Evolutionary conservation across 495 filamentous ascomycete species (phyloP).

Genomic region (Penicillium odoratum): DNA sequence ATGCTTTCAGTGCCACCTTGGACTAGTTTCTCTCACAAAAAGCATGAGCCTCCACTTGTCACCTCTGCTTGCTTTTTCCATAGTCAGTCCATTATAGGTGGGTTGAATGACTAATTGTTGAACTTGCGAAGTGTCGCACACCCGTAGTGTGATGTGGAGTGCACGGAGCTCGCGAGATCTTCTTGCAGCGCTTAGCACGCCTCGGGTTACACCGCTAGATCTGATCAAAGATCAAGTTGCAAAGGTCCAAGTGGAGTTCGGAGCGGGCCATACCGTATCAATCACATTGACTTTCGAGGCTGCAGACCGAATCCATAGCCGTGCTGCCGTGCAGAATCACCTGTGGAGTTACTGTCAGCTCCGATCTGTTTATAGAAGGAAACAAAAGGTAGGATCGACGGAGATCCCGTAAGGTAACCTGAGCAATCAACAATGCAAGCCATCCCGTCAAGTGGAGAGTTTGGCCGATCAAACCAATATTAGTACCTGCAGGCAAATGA

Average conservation of each 20-base stretch:
- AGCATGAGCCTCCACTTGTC: neutral
- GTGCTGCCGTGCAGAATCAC: constrained; percentile 8
- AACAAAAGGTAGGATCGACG: neutral
- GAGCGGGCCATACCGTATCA: constrained; percentile 13
- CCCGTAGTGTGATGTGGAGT: neutral
- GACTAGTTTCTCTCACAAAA: too few relatives aligned
- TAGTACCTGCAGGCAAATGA: neutral
- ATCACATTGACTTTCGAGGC: constrained; percentile 25
- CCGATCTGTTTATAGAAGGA: neutral
- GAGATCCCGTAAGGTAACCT: constrained; percentile 11
- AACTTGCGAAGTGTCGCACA: neutral
- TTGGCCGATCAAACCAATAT: neutral
- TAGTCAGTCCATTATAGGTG: neutral
- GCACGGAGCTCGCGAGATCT: constrained; percentile 15
- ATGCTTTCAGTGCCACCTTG: constrained; percentile 19
- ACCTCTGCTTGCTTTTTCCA: constrained; percentile 19
- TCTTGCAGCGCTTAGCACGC: constrained; percentile 15
- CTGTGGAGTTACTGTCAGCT: constrained; percentile 12
- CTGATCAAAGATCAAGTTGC: constrained; percentile 11
- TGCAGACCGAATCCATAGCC: constrained; percentile 18
- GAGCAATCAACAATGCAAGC: constrained; percentile 1
- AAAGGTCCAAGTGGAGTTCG: neutral
- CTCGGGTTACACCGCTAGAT: constrained; percentile 34
- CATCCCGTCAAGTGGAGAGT: neutral
- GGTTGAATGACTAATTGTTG: neutral